Percentiles rank a stretch among this genome's conserved stretches.
Conservation (phyloP, 2,329 filamentous ascomycete species). For the Aspergillus ochraceus region DNA sequence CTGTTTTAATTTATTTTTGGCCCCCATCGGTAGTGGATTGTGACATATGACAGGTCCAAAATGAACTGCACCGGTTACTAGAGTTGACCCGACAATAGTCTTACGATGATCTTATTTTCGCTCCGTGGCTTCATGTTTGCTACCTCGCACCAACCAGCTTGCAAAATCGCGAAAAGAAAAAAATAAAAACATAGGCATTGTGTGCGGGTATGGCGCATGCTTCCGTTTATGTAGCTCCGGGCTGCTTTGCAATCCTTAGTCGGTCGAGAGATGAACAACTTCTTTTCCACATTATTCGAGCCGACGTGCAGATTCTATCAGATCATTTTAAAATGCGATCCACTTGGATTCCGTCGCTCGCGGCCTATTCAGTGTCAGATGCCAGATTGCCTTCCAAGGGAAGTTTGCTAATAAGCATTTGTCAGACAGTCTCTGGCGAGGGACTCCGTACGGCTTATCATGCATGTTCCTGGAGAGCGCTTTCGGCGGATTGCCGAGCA, state of each 20-base stretch:
- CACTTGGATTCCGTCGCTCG: background rate
- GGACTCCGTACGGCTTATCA: background rate
- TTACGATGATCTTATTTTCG: background rate
- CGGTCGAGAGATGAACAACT: background rate
- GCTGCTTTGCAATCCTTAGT: constrained; percentile 2
- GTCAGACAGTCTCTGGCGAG: background rate
- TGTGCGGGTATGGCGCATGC: background rate
- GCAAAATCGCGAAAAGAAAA: too few relatives aligned
- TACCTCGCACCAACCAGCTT: background rate
- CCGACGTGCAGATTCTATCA: background rate
- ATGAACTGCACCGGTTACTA: background rate
- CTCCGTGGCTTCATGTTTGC: background rate
- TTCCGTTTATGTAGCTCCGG: background rate
- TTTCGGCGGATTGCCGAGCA: too few relatives aligned
- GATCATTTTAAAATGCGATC: background rate
- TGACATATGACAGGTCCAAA: background rate
- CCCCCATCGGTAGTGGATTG: background rate
- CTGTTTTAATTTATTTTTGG: background rate
- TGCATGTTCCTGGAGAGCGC: background rate
- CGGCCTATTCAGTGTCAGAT: background rate
- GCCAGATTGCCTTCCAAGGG: background rate
- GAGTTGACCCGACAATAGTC: background rate
- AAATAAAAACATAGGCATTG: background rate
- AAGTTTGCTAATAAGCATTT: background rate
- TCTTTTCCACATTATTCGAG: background rate